A percentile compares a stretch with the other conserved stretches of the same genome.
These are phyloP conservation scores for Emmonsiellopsis sp. DNA, from an alignment of 2,329 filamentous ascomycete genomes.

Conservation along the genomic window DNA sequence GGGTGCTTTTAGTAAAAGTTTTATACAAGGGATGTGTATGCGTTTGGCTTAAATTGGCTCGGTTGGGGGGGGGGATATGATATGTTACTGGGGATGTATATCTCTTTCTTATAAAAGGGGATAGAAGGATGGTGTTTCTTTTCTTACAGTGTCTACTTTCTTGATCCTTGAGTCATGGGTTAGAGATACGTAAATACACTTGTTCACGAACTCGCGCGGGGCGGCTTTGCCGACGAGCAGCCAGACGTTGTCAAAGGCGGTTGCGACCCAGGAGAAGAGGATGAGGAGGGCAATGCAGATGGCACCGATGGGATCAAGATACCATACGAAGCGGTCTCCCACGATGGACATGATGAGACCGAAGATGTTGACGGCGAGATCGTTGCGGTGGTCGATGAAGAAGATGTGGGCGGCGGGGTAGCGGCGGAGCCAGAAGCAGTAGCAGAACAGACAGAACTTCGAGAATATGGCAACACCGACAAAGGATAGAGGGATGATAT, in stretches of 20 bases:
- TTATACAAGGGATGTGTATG: background rate
- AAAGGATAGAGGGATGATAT: conserved; percentile 48
- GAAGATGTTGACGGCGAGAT: conserved; percentile 48
- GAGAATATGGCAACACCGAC: conserved; percentile 37
- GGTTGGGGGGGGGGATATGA: background rate
- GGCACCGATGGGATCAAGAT: conserved; percentile 52
- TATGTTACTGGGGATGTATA: background rate
- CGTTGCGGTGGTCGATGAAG: conserved; percentile 48
- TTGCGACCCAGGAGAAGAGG: conserved; percentile 52
- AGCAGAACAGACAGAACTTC: conserved; percentile 16
- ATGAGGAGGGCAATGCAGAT: conserved; percentile 54
- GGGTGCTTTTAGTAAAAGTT: conserved; percentile 1
- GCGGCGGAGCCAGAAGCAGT: conserved; percentile 14
- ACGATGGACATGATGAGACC: conserved; percentile 49
- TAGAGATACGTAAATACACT: conserved; percentile 48
- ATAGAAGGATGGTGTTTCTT: background rate
- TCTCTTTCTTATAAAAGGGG: background rate
- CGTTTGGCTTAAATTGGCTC: background rate
- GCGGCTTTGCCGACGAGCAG: conserved; percentile 54
- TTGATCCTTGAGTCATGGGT: conserved; percentile 47
- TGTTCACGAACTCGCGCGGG: conserved; percentile 48
- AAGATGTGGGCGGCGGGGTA: conserved; percentile 15
- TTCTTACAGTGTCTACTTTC: conserved; percentile 45
- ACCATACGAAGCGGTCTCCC: conserved; percentile 47
- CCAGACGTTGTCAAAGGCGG: conserved; percentile 54